These are phyloP conservation scores for Aspergillus costaricaensis DNA, from an alignment of 2,329 filamentous ascomycete genomes.

Conservation along the genomic window DNA sequence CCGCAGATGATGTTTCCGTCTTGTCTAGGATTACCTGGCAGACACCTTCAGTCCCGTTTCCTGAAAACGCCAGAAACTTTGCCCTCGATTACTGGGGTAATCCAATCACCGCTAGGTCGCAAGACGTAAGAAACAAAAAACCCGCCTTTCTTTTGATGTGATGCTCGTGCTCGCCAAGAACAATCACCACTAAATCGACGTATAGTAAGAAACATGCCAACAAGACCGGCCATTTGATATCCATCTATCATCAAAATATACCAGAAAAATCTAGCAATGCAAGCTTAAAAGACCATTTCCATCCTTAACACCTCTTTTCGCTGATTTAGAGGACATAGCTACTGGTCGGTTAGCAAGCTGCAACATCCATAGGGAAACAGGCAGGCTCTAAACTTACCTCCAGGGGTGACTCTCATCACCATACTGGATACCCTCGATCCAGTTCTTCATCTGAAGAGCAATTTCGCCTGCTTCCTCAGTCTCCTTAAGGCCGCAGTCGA, in stretches of 20 bases:
- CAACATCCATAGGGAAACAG: not conserved
- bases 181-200: not conserved
- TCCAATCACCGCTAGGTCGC: not conserved
- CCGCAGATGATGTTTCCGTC: not conserved
- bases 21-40: not conserved
- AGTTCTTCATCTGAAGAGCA: constrained; percentile 84
- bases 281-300: not conserved
- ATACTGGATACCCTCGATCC: constrained; percentile 96
- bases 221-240: not conserved
- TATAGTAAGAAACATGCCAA: not conserved
- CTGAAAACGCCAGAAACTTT: not conserved
- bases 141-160: not conserved
- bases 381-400: constrained; percentile 61
- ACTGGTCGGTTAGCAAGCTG: constrained; percentile 12
- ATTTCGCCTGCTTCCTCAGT: constrained; percentile 85
- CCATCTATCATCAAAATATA: not conserved
- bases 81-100: not conserved
- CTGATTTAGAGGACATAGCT: constrained; percentile 30
- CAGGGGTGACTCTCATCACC: constrained; percentile 89
- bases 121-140: not conserved
- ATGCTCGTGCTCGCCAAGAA: not conserved
- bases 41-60: not conserved
- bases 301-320: not conserved
- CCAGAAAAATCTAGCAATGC: not conserved
- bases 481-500: constrained; percentile 80